phyloP scores from a whole-genome alignment of 2,329 filamentous ascomycete species.

The Calonectria montana region DNA sequence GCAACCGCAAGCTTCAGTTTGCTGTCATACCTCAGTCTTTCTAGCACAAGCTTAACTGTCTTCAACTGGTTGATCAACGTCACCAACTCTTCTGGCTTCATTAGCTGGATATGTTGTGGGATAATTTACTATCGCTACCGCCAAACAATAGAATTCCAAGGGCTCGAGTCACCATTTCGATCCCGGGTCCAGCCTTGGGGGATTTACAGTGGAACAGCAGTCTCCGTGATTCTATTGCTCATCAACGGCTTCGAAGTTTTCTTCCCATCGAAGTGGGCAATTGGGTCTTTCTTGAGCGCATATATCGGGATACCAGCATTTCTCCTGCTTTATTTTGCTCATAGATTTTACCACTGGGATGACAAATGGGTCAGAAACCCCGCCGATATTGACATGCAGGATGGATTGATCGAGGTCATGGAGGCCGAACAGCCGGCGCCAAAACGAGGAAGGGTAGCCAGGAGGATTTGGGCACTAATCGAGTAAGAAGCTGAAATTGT shows the following conservation, averaged over 20 bases:
- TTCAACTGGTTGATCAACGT: constrained; percentile 80
- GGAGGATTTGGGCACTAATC: no score
- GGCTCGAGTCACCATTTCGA: constrained; percentile 15
- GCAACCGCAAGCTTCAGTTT: constrained; percentile 69
- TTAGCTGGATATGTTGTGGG: constrained; percentile 63
- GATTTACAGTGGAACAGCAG: constrained; percentile 12
- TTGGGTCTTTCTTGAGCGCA: constrained; percentile 24
- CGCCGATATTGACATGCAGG: neutral
- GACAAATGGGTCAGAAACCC: constrained; percentile 3
- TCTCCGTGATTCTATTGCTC: constrained; percentile 53
- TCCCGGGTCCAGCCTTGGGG: constrained; percentile 16
- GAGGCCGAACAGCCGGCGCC: constrained; percentile 1
- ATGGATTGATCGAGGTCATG: constrained; percentile 7
- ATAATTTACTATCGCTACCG: constrained; percentile 28
- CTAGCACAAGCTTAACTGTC: constrained; percentile 69
- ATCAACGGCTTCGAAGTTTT: constrained; percentile 68
- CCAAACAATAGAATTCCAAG: constrained; percentile 12
- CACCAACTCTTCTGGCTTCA: constrained; percentile 70
- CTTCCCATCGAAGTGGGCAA: constrained; percentile 30
- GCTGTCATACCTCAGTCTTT: constrained; percentile 77
- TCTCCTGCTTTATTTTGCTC: constrained; percentile 11
- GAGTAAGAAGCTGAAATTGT: no score
- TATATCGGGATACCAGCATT: constrained; percentile 34
- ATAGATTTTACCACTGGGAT: neutral
- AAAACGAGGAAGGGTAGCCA: neutral